Percentiles rank a stretch among this genome's conserved stretches.
Evolutionary conservation across 2,329 filamentous ascomycete species (phyloP).

Genomic region (Grosmannia clavigera): DNA sequence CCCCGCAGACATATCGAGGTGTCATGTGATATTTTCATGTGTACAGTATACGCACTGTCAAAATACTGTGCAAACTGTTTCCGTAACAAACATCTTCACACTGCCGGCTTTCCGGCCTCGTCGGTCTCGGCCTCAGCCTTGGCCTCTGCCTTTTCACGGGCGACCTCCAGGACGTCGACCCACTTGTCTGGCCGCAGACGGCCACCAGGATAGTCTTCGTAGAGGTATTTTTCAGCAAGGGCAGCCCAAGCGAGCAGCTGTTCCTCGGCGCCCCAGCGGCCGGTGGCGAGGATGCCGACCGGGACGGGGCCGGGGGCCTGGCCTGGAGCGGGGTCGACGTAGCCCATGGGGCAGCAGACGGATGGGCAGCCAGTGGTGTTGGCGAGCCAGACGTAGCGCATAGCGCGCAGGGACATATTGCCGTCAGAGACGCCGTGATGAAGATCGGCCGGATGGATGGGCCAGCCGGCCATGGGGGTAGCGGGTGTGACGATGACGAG

Average conservation of each 20-base stretch:
- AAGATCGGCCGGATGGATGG: conserved; percentile 43
- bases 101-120: no score
- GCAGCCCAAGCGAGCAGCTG: conserved; percentile 46
- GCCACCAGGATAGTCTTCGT: conserved; percentile 30
- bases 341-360: conserved; percentile 64
- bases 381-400: conserved; percentile 77
- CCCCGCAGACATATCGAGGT: background rate
- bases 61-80: no score
- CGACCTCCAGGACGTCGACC: conserved; percentile 41
- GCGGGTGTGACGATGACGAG: conserved; percentile 72
- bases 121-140: background rate
- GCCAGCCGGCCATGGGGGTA: conserved; percentile 64
- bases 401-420: conserved; percentile 60
- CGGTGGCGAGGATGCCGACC: conserved; percentile 50
- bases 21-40: background rate
- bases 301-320: conserved; percentile 47
- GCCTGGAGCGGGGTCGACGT: conserved; percentile 40
- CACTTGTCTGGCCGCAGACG: conserved; percentile 40
- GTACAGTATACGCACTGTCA: background rate
- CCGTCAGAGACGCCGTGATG: conserved; percentile 64
- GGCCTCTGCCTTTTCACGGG: conserved; percentile 4
- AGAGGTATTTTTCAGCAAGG: conserved; percentile 43
- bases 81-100: no score
- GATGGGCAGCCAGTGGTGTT: conserved; percentile 73
- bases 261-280: conserved; percentile 56